phyloP scores from a whole-genome alignment of 2,329 filamentous ascomycete species.

The Shiraia bambusicola region DNA sequence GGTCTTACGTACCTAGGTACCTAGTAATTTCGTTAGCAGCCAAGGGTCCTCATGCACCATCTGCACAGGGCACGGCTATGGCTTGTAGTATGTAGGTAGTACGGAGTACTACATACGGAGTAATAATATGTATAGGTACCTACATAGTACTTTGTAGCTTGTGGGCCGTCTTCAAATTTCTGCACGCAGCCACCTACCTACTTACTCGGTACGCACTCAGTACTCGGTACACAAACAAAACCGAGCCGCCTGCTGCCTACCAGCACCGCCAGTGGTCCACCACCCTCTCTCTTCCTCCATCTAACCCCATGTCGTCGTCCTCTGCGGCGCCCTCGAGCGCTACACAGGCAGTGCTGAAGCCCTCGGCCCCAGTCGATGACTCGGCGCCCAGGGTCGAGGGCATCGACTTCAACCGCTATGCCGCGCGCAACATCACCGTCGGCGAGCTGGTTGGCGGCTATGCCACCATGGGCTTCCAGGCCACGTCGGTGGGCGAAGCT shows the following conservation, averaged over 20 bases:
- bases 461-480: conserved; percentile 83
- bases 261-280: too few relatives aligned
- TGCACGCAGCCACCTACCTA: background rate
- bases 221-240: too few relatives aligned
- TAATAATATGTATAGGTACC: too few relatives aligned
- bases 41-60: too few relatives aligned
- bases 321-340: conserved; percentile 46
- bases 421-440: conserved; percentile 73
- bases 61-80: too few relatives aligned
- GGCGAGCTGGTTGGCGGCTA: conserved; percentile 82
- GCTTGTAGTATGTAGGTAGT: too few relatives aligned
- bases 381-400: conserved; percentile 81
- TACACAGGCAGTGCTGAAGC: conserved; percentile 80
- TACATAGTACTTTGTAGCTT: too few relatives aligned
- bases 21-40: too few relatives aligned
- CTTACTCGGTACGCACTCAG: too few relatives aligned
- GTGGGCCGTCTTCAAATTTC: conserved; percentile 1
- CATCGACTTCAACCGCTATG: conserved; percentile 86
- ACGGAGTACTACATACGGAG: too few relatives aligned
- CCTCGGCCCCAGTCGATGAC: conserved; percentile 78
- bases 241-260: too few relatives aligned
- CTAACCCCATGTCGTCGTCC: conserved; percentile 22
- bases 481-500: conserved; percentile 78
- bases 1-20: too few relatives aligned
- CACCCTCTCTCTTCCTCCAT: background rate